Evolutionary conservation across 2,329 filamentous ascomycete species (phyloP), one percentile per base, ranked within the genome.

Genomic region (Laburnicola sp.): DNA sequence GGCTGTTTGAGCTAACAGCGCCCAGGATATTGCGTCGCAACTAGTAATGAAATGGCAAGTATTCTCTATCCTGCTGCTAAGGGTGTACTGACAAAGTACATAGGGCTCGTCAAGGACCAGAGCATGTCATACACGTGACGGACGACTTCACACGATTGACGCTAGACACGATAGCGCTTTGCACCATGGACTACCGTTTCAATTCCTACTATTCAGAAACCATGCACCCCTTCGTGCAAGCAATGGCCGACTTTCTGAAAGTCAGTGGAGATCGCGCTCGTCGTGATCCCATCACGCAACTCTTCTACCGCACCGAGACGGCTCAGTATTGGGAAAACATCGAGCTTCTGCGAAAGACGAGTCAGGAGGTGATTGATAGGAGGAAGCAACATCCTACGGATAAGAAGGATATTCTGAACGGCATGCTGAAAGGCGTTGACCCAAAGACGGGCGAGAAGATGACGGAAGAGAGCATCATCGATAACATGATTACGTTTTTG

Each of bases 401-500:
- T 9, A 78, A 80, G n/a, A 78, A 81, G 40, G 86, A 89, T 59
- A 59, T 88, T 25, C 76, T 89, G 6, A 76, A 84, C 44, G 79
- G 80, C 2, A 75, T 89, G 65, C 66, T 89, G 51, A 78, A 80
- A 48, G 79, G 75, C 9, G 78, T 76, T 35, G 86, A 89, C 56
- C 80, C 83, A 0, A 78, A 86, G 62, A 87, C 85, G 0, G 83
- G 82, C 26, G 75, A 78, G 51, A 72, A 71, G 2, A 75, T 89
- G 57, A 79, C 73, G 3, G 81, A 87, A 3, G 80, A 80, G 7
- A 81, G 82, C 52, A 79, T 88, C 42, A 78, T 86, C 41, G 84
- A 88, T 68, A 86, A 89, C 66, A 84, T 89, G 58, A 82, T 88
- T 46, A 81, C 81, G 2, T 87, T 89, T 75, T 80, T 87, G 35